Conservation (phyloP, 495 filamentous ascomycete genomes). For the Podospora pseudoanserina region DNA sequence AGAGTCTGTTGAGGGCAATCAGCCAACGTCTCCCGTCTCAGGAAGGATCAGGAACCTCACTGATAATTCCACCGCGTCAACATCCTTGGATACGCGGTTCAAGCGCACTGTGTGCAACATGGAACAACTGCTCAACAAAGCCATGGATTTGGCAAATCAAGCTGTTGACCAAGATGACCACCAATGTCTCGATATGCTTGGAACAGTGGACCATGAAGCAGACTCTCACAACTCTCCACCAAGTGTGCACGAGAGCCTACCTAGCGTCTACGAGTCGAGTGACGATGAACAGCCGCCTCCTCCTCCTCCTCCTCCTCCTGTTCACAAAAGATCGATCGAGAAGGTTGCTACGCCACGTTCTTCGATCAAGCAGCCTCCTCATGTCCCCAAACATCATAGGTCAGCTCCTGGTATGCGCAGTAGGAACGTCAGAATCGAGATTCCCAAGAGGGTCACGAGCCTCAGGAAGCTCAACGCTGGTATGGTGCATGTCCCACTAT, state of each 20-base stretch:
- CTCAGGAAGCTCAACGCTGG: conserved; percentile 15
- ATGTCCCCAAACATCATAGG: conserved; percentile 21
- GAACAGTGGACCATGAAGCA: conserved; percentile 6
- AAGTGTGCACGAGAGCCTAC: conserved; percentile 6
- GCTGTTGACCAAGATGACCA: conserved; percentile 30
- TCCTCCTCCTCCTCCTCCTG: background rate
- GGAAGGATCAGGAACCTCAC: conserved; percentile 9
- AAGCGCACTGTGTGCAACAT: conserved; percentile 41
- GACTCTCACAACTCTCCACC: conserved; percentile 19
- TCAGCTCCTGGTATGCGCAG: conserved; percentile 27
- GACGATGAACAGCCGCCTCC: conserved; percentile 15
- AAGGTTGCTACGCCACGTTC: background rate
- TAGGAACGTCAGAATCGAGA: conserved; percentile 20
- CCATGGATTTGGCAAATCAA: conserved; percentile 41
- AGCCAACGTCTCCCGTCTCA: background rate
- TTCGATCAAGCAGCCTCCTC: background rate
- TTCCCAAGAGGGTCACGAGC: conserved; percentile 20
- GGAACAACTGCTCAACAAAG: conserved; percentile 47
- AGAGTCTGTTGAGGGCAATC: background rate
- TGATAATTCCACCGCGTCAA: conserved; percentile 1
- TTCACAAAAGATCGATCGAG: background rate
- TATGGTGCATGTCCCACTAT: conserved; percentile 1
- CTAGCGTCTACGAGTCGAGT: conserved; percentile 14
- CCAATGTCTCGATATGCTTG: conserved; percentile 8
- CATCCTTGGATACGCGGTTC: conserved; percentile 28